These are phyloP conservation scores for Talaromyces rugulosus DNA, from an alignment of 2,329 filamentous ascomycete species.

Conservation along the genomic window DNA sequence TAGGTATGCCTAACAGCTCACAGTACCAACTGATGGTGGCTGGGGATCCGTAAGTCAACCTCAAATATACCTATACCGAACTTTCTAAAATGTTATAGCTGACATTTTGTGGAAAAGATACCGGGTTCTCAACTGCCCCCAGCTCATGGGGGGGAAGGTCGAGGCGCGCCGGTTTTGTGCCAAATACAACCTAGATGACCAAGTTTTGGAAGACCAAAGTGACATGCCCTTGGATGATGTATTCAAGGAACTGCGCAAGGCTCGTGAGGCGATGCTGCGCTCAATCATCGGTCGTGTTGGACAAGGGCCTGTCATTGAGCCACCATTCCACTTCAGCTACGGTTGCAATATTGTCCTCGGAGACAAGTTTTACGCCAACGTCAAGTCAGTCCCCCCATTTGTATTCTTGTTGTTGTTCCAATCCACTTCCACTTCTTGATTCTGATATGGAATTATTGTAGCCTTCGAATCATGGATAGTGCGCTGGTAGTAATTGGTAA, in stretches of 20 bases:
- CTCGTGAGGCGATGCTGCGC: conserved; percentile 13
- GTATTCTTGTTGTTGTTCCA: neutral
- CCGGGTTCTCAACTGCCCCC: conserved; percentile 8
- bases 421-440: neutral
- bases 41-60: conserved; percentile 10
- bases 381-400: conserved; percentile 12
- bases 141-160: conserved; percentile 13
- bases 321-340: conserved; percentile 60
- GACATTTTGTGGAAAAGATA: conserved; percentile 4
- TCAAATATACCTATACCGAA: neutral
- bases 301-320: conserved; percentile 46
- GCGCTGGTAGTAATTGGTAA: conserved; percentile 48
- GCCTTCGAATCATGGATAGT: conserved; percentile 42
- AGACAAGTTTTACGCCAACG: conserved; percentile 52
- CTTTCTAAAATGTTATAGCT: neutral
- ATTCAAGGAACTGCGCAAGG: conserved; percentile 9
- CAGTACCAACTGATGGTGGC: conserved; percentile 15
- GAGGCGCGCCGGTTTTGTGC: conserved; percentile 13
- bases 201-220: conserved; percentile 10
- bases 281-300: conserved; percentile 15
- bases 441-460: conserved; percentile 2
- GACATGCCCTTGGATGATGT: conserved; percentile 11
- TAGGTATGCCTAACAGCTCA: conserved; percentile 3
- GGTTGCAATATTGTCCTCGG: conserved; percentile 61
- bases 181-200: conserved; percentile 14